Percentiles rank a stretch among this genome's conserved stretches.
These are phyloP conservation scores for Chrysoporthe puriensis DNA, from an alignment of 2,329 filamentous ascomycete species.

Conservation along the genomic window DNA sequence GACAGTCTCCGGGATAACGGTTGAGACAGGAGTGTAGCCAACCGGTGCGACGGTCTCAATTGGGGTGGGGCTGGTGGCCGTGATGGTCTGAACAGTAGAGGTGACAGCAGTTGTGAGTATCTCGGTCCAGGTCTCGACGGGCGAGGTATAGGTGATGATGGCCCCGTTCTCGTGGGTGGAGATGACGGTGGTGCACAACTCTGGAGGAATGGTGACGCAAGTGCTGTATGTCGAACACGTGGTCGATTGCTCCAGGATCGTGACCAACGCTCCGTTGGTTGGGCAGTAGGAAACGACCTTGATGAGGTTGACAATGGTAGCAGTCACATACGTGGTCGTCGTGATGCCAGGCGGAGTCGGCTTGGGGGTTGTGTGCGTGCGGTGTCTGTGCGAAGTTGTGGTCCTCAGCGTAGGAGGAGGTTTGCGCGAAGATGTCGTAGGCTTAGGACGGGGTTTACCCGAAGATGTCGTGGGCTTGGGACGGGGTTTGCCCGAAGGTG, in stretches of 20 bases:
- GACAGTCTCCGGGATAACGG: neutral
- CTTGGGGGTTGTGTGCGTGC: no score
- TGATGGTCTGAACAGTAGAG: neutral
- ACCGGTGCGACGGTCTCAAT: neutral
- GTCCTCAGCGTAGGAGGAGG: no score
- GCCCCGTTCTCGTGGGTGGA: neutral
- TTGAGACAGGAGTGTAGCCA: neutral
- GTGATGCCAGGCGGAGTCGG: neutral
- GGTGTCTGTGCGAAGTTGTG: no score
- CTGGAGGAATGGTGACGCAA: constrained; percentile 9
- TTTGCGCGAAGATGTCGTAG: no score
- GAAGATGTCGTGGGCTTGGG: no score
- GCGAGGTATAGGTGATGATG: neutral
- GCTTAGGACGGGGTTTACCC: no score
- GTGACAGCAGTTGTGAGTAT: constrained; percentile 12
- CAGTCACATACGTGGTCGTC: constrained; percentile 7
- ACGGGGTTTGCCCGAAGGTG: no score
- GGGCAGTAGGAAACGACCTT: constrained; percentile 7
- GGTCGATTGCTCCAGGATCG: neutral
- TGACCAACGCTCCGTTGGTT: neutral
- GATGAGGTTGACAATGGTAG: constrained; percentile 10
- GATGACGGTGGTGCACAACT: constrained; percentile 5
- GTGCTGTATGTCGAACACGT: constrained; percentile 9
- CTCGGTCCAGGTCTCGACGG: constrained; percentile 8
- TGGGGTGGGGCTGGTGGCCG: neutral